These are phyloP conservation scores for Mrakia hoshinonis DNA, from an alignment of 768 basidiomycete species.

Conservation along the genomic window DNA sequence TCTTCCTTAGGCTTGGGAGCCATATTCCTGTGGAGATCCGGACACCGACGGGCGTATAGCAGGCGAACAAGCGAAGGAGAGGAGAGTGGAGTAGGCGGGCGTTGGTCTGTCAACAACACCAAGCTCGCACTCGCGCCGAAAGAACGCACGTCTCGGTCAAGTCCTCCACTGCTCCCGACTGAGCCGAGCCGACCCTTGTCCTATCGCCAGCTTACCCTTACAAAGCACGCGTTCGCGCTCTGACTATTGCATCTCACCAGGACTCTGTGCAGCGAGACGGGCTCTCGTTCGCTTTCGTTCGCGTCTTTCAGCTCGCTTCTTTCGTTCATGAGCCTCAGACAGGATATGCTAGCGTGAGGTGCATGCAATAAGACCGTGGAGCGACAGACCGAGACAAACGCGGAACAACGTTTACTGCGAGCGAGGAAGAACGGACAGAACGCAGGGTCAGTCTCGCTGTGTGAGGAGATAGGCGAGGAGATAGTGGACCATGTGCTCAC, in stretches of 20 bases:
- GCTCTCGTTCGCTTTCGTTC: neutral
- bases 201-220: too few relatives aligned
- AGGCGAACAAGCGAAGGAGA: neutral
- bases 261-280: too few relatives aligned
- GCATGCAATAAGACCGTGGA: constrained; percentile 4
- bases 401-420: neutral
- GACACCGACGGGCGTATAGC: neutral
- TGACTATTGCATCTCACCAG: too few relatives aligned
- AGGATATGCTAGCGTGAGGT: constrained; percentile 4
- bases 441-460: neutral
- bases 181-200: too few relatives aligned
- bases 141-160: too few relatives aligned
- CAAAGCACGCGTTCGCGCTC: too few relatives aligned
- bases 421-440: neutral
- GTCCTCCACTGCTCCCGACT: too few relatives aligned
- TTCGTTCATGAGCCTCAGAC: neutral
- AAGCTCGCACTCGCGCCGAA: too few relatives aligned
- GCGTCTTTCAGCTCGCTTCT: neutral
- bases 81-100: neutral
- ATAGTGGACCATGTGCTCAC: neutral
- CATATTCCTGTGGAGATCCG: neutral
- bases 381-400: neutral
- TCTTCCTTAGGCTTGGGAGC: constrained; percentile 18
- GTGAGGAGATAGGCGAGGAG: neutral
- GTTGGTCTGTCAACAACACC: neutral